Conservation (phyloP, 2,329 filamentous ascomycete genomes). For the Dothistroma pini region DNA sequence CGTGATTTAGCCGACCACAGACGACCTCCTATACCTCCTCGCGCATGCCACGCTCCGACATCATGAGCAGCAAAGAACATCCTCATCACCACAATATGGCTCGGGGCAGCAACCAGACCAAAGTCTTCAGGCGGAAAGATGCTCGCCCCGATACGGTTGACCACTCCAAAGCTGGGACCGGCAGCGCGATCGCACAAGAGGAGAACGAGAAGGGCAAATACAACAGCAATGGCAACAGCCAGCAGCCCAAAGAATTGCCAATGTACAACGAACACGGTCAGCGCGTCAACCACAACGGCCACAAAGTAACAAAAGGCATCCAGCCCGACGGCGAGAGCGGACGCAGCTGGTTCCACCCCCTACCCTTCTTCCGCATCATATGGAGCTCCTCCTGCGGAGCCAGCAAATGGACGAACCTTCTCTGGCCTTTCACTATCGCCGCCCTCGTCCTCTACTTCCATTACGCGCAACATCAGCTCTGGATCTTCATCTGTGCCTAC, state of each 20-base stretch:
- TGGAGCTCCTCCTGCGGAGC: slow-evolving; percentile 45
- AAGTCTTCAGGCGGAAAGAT: slow-evolving; percentile 22
- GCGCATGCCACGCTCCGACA: not conserved
- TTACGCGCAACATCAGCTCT: slow-evolving; percentile 31
- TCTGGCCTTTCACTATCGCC: slow-evolving; percentile 50
- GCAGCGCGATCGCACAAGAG: slow-evolving; percentile 11
- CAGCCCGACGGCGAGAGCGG: slow-evolving; percentile 48
- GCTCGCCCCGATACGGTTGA: slow-evolving; percentile 18
- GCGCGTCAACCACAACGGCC: slow-evolving; percentile 44
- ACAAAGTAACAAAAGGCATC: slow-evolving; percentile 42
- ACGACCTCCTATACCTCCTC: not conserved
- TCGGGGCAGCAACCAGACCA: slow-evolving; percentile 7
- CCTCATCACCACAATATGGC: not conserved
- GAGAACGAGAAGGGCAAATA: slow-evolving; percentile 12
- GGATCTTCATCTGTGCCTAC: slow-evolving; percentile 49
- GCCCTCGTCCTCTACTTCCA: slow-evolving; percentile 47
- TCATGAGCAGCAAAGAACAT: slow-evolving; percentile 9
- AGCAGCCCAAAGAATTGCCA: slow-evolving; percentile 13
- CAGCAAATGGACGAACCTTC: slow-evolving; percentile 47
- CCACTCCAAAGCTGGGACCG: slow-evolving; percentile 9
- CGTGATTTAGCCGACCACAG: not conserved
- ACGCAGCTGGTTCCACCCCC: slow-evolving; percentile 42
- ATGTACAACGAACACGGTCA: slow-evolving; percentile 28
- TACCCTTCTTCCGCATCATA: slow-evolving; percentile 44
- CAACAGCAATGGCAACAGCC: slow-evolving; percentile 5